These are phyloP conservation scores for Fragaria iinumae DNA, from an alignment of 306 rosid genomes.

Conservation along the genomic window DNA sequence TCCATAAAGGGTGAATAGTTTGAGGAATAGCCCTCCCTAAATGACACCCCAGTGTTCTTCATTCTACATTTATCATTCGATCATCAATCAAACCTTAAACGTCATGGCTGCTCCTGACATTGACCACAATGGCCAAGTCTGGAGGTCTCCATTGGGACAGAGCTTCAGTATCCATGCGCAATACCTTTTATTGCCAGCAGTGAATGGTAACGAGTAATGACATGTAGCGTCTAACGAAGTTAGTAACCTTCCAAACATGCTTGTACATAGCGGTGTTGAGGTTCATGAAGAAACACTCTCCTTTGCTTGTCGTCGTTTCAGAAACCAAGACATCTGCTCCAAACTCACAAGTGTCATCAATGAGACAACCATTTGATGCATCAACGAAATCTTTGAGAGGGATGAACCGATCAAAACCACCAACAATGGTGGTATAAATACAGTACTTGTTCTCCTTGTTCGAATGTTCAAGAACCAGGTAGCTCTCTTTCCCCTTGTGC, in stretches of 20 bases:
- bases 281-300: not conserved
- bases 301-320: not conserved
- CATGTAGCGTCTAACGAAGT: not conserved
- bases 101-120: too few species aligned
- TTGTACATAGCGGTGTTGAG: not conserved
- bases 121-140: too few species aligned
- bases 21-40: too few species aligned
- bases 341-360: not conserved
- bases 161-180: not conserved
- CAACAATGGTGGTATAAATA: not conserved
- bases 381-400: not conserved
- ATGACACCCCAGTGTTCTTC: too few species aligned
- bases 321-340: not conserved
- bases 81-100: too few species aligned
- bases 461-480: not conserved
- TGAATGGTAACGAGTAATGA: not conserved
- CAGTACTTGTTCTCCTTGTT: not conserved
- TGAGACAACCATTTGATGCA: not conserved
- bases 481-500: not conserved
- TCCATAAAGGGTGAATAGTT: too few species aligned
- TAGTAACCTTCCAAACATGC: not conserved
- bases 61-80: too few species aligned
- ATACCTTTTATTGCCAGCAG: not conserved
- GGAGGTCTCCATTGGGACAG: not conserved
- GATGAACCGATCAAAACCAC: not conserved